Conservation (phyloP, 2,329 filamentous ascomycete species). For the Akanthomyces uredinophilus region DNA sequence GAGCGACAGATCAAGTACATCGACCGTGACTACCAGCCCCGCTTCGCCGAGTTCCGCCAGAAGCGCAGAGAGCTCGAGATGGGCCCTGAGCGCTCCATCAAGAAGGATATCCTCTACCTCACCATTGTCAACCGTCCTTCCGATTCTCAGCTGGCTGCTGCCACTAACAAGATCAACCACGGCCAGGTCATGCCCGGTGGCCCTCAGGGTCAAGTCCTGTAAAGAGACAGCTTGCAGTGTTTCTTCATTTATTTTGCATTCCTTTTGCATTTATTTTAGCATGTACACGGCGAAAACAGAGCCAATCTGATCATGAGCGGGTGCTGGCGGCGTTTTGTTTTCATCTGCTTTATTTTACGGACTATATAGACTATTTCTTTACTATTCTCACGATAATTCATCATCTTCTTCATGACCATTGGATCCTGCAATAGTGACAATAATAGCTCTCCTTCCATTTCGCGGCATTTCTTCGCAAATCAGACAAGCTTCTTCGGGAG, state of each 20-base stretch:
- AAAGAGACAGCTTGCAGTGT: neutral
- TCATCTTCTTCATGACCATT: neutral
- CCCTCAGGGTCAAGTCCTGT: constrained; percentile 5
- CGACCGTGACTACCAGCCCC: constrained; percentile 15
- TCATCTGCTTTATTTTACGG: neutral
- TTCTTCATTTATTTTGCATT: neutral
- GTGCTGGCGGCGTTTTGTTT: constrained; percentile 10
- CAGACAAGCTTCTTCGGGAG: neutral
- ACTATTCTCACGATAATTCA: neutral
- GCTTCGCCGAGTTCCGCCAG: constrained; percentile 12
- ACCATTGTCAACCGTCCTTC: constrained; percentile 16
- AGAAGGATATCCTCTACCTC: constrained; percentile 15
- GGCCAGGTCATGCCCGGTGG: constrained; percentile 5
- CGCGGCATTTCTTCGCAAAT: neutral
- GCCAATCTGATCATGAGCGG: neutral
- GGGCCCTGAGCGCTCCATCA: constrained; percentile 15
- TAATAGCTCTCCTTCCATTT: neutral
- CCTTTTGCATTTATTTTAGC: neutral
- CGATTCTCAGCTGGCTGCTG: constrained; percentile 15
- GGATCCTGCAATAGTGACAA: neutral
- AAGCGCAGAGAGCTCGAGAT: constrained; percentile 15
- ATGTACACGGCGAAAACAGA: neutral
- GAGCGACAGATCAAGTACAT: constrained; percentile 15
- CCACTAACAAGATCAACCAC: constrained; percentile 13
- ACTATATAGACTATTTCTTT: constrained; percentile 1